Evolutionary conservation across 108 stramenopile species (phyloP).

Genomic region (Cylindrotheca closterium): DNA sequence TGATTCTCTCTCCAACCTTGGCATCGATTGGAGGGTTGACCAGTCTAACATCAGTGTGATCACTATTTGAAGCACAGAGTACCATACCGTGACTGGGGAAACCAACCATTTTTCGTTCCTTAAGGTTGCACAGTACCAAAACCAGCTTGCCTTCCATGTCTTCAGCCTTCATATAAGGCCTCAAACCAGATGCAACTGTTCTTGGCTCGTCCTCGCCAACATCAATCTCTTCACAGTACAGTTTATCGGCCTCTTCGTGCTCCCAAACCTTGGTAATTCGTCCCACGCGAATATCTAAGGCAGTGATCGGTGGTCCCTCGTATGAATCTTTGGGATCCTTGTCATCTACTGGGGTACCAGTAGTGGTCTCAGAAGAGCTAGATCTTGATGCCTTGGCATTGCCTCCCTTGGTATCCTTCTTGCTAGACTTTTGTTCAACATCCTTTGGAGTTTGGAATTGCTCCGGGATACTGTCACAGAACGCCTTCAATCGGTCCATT

Average conservation of each 20-base stretch:
- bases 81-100: slow-evolving; percentile 98
- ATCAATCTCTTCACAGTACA: slow-evolving; percentile 98
- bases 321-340: slow-evolving; percentile 72
- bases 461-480: slow-evolving; percentile 79
- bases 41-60: slow-evolving; percentile 88
- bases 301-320: slow-evolving; percentile 84
- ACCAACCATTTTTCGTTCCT: slow-evolving; percentile 93
- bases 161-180: slow-evolving; percentile 75
- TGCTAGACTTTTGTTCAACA: neutral
- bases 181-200: slow-evolving; percentile 91
- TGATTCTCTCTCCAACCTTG: slow-evolving; percentile 90
- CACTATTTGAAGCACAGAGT: slow-evolving; percentile 91
- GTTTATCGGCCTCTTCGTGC: slow-evolving; percentile 95
- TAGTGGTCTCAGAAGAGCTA: slow-evolving; percentile 8
- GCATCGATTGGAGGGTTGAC: slow-evolving; percentile 93
- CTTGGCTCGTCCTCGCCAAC: slow-evolving; percentile 94
- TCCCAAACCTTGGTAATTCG: slow-evolving; percentile 90
- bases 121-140: slow-evolving; percentile 97
- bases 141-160: slow-evolving; percentile 89
- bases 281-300: slow-evolving; percentile 92
- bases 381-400: slow-evolving; percentile 5
- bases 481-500: slow-evolving; percentile 63
- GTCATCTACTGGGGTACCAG: slow-evolving; percentile 15
- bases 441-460: slow-evolving; percentile 53
- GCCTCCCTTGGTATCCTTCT: neutral